A percentile compares a stretch with the other conserved stretches of the same genome.
phyloP scores from a whole-genome alignment of 768 basidiomycete species.

The Phylloporus arenicola region DNA sequence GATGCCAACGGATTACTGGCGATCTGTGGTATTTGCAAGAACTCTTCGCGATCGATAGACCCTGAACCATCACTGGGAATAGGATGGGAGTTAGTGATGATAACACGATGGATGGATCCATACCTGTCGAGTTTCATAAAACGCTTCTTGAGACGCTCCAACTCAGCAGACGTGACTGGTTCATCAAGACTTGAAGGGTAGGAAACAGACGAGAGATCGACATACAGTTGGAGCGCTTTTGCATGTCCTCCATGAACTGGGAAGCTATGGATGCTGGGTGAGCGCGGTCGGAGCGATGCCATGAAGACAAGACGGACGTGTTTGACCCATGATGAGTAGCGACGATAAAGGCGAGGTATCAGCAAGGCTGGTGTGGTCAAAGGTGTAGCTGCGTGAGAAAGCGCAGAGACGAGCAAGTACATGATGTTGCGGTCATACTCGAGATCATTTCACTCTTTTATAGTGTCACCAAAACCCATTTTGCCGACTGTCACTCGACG shows the following conservation, averaged over 20 bases:
- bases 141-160: constrained; percentile 94
- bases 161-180: constrained; percentile 87
- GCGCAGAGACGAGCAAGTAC: neutral
- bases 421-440: constrained; percentile 23
- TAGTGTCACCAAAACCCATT: constrained; percentile 3
- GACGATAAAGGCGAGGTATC: too few species aligned
- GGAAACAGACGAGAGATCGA: constrained; percentile 15
- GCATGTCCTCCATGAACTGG: constrained; percentile 97
- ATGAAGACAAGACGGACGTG: constrained; percentile 49
- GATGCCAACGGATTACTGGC: constrained; percentile 95
- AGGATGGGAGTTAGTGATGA: neutral
- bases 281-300: neutral
- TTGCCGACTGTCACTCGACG: constrained; percentile 7
- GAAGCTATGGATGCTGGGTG: constrained; percentile 48
- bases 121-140: constrained; percentile 99
- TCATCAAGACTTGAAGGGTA: constrained; percentile 7
- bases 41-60: constrained; percentile 97
- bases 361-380: neutral
- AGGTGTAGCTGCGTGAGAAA: constrained; percentile 19
- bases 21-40: constrained; percentile 97
- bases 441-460: constrained; percentile 2
- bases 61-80: constrained; percentile 82
- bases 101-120: constrained; percentile 8
- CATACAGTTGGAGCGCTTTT: constrained; percentile 95
- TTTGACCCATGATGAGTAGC: constrained; percentile 63